A percentile compares a stretch with the other conserved stretches of the same genome.
These are phyloP conservation scores for Leishmania turanica DNA, from an alignment of 208 protist species.

Conservation along the genomic window DNA sequence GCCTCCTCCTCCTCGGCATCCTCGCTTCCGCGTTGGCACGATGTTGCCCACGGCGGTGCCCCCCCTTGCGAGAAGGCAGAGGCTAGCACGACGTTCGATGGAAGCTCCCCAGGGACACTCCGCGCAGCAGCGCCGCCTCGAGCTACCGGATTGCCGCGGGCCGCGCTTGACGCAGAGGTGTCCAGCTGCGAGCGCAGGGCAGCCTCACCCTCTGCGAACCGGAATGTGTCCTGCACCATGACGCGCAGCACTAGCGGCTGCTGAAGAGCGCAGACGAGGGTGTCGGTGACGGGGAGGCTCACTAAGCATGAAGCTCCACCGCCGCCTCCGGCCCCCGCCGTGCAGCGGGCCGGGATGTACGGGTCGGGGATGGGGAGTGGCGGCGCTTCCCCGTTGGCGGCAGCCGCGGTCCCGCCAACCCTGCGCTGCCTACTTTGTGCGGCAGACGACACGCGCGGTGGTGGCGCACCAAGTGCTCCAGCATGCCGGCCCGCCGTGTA, in stretches of 20 bases:
- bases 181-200: slow-evolving; percentile 13
- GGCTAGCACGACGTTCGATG: neutral
- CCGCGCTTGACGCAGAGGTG: neutral
- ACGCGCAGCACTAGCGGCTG: slow-evolving; percentile 24
- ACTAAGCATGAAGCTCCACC: slow-evolving; percentile 7
- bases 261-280: slow-evolving; percentile 23
- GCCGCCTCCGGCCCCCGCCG: slow-evolving; percentile 10
- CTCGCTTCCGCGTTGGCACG: neutral
- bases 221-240: slow-evolving; percentile 23
- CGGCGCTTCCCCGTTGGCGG: neutral
- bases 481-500: neutral
- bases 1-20: slow-evolving; percentile 13
- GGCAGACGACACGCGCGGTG: neutral
- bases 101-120: neutral
- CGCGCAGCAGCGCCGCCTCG: neutral
- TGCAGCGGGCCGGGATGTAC: slow-evolving; percentile 10
- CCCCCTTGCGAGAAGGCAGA: neutral
- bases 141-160: neutral
- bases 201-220: slow-evolving; percentile 7
- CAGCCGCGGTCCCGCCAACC: neutral
- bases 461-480: neutral
- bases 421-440: slow-evolving; percentile 9
- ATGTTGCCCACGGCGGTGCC: neutral
- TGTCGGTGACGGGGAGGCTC: slow-evolving; percentile 16
- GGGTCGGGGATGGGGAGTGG: slow-evolving; percentile 11